A percentile compares a stretch with the other conserved stretches of the same genome.
These are phyloP conservation scores for Aspergillus brasiliensis DNA, from an alignment of 2,329 filamentous ascomycete genomes.

Conservation along the genomic window DNA sequence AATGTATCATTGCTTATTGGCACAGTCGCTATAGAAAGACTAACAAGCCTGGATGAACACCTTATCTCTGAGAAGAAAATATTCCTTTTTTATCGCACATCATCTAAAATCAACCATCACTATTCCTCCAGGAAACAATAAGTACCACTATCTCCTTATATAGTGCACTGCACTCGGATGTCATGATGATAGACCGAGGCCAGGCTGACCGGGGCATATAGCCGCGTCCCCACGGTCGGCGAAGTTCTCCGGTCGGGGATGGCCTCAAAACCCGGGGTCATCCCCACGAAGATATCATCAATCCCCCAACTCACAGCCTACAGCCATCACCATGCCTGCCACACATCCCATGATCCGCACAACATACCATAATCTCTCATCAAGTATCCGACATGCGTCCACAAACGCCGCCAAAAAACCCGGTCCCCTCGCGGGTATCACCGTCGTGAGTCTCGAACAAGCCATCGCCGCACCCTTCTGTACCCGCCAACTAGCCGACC, in stretches of 20 bases:
- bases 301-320: no score
- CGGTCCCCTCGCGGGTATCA: constrained; percentile 48
- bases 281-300: neutral
- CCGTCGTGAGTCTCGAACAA: constrained; percentile 57
- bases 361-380: neutral
- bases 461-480: constrained; percentile 59
- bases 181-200: neutral
- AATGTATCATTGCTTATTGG: no score
- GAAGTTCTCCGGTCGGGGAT: neutral
- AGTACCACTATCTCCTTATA: neutral
- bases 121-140: neutral
- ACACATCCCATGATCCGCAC: neutral
- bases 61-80: no score
- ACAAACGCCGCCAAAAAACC: neutral
- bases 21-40: no score
- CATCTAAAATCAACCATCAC: no score
- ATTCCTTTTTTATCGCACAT: no score
- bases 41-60: no score
- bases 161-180: neutral
- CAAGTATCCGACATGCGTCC: constrained; percentile 6
- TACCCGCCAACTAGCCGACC: constrained; percentile 57
- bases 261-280: neutral
- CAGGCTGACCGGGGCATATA: neutral
- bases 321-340: neutral
- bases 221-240: neutral